Evolutionary conservation across 306 rosid species (phyloP).

Genomic region (Dalbergia oliveri): DNA sequence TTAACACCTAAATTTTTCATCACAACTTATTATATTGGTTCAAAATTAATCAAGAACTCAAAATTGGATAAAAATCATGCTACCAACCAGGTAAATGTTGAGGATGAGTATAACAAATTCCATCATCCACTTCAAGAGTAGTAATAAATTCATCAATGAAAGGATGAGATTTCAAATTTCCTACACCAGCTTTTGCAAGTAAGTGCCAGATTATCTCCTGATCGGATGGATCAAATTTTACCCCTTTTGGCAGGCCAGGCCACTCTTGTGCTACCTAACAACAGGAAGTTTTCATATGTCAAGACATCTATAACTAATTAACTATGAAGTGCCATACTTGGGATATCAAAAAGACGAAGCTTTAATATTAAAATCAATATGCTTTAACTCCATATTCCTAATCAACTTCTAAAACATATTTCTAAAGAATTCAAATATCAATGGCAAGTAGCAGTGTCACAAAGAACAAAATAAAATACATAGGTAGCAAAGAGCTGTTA

Average conservation of each 20-base stretch:
- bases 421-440: slow-evolving; percentile 7
- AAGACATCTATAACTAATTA: neutral
- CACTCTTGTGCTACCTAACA: slow-evolving; percentile 69
- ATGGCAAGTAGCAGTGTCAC: neutral
- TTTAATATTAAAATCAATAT: no score
- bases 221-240: slow-evolving; percentile 78
- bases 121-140: slow-evolving; percentile 63
- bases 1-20: slow-evolving; percentile 56
- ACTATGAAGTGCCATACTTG: neutral
- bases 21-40: neutral
- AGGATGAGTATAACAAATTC: slow-evolving; percentile 75
- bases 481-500: neutral
- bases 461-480: slow-evolving; percentile 28
- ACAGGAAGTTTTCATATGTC: slow-evolving; percentile 28
- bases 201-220: slow-evolving; percentile 72
- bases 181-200: slow-evolving; percentile 62
- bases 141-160: slow-evolving; percentile 69
- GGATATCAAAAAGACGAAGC: slow-evolving; percentile 22
- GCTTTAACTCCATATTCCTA: neutral
- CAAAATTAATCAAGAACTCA: slow-evolving; percentile 10
- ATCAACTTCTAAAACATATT: neutral
- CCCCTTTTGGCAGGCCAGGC: slow-evolving; percentile 85
- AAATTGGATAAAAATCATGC: neutral
- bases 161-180: slow-evolving; percentile 57
- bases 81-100: slow-evolving; percentile 64